These are phyloP conservation scores for Acacia melanoxylon DNA, from an alignment of 306 rosid species.

Conservation along the genomic window DNA sequence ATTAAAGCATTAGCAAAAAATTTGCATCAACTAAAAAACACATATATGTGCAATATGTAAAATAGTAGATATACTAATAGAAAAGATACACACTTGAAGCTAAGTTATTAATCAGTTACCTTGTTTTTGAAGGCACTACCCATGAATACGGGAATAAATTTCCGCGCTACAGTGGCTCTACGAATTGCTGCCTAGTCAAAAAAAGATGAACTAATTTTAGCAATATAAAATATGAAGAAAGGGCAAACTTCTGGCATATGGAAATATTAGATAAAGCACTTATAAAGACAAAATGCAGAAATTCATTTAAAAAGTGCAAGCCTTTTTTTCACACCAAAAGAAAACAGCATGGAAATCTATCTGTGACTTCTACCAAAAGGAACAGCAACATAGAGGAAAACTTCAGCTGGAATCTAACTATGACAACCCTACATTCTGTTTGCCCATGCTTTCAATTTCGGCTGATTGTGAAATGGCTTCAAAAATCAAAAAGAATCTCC, in stretches of 20 bases:
- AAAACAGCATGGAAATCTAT: not conserved
- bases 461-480: not conserved
- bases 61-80: not conserved
- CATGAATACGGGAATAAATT: constrained; percentile 95
- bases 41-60: not conserved
- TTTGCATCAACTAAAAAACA: not conserved
- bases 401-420: constrained; percentile 13
- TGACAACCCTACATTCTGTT: not conserved
- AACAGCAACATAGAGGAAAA: not conserved
- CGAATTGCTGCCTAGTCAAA: constrained; percentile 79
- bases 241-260: not conserved
- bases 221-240: constrained; percentile 15
- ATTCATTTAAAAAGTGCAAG: not conserved
- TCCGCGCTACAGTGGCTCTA: constrained; percentile 81
- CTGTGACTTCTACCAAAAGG: not conserved
- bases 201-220: not conserved
- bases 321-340: no score
- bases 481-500: not conserved
- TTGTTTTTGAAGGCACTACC: constrained; percentile 98
- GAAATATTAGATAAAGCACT: not conserved
- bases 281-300: not conserved
- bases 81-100: not conserved
- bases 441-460: not conserved
- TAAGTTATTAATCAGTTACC: constrained; percentile 46
- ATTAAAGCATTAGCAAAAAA: not conserved